phyloP scores from a whole-genome alignment of 2,329 filamentous ascomycete genomes.

The Talaromyces sp. region DNA sequence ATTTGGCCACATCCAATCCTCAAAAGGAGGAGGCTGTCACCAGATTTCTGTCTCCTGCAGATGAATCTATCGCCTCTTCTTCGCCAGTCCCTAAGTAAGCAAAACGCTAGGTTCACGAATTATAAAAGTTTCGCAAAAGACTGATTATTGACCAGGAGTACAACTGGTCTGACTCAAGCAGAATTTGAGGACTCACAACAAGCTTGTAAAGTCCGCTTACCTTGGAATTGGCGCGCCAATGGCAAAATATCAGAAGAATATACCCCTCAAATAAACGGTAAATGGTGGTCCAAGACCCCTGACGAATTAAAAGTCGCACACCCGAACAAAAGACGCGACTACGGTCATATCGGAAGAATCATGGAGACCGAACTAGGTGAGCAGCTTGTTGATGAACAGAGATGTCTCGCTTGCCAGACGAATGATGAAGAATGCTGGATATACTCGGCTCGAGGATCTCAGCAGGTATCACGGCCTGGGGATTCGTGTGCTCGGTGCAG shows the following conservation, averaged over 20 bases:
- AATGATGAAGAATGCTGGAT: not conserved
- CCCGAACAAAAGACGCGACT: not conserved
- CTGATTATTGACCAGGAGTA: not conserved
- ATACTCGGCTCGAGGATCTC: not conserved
- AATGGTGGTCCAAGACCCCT: not conserved
- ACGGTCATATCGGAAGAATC: constrained; percentile 1
- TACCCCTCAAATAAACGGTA: not conserved
- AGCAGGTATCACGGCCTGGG: not conserved
- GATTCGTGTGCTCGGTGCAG: not conserved
- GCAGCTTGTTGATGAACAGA: not conserved
- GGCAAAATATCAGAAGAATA: not conserved
- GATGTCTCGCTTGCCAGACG: not conserved
- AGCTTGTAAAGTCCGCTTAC: not conserved
- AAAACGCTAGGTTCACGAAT: not conserved
- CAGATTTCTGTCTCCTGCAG: not conserved
- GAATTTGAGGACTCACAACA: not conserved
- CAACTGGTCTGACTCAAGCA: not conserved
- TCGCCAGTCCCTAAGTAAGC: not conserved
- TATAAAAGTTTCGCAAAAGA: not conserved
- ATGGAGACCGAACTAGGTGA: not conserved
- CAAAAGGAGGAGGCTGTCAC: not conserved
- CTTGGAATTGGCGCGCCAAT: not conserved
- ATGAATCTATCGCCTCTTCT: not conserved
- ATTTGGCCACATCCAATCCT: not conserved
- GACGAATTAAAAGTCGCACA: not conserved